Evolutionary conservation across 1,139 yeast species (phyloP), one percentile per base, ranked within the genome.

Genomic region (Scheffersomyces illinoinensis): DNA sequence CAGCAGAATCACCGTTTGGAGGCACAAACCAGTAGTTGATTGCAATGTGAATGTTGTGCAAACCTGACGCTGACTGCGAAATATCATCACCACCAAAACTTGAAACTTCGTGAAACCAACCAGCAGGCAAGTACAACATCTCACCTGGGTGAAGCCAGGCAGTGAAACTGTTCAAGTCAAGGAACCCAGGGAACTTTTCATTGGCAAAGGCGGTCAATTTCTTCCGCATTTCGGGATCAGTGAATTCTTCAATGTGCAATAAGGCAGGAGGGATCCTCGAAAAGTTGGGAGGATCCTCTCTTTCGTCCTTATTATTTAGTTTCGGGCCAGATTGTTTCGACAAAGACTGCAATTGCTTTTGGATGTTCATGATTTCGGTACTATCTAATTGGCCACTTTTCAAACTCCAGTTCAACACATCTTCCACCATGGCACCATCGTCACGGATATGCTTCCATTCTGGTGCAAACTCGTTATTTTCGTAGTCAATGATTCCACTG

Each of bases 81-180:
- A 6, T 61, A 18, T 59, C 54, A 6, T 56, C 65, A 5, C 58
- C 66, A 0, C 89, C 87, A 69, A 78, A 87, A n/a, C 91, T 87
- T 33, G 90, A 83, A 1, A 89, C 95, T 69, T 89, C 95, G 69
- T 89, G 95, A 68, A 89, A 89, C 93, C 93, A 89, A 1, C 93
- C 92, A 0, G 90, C 83, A 0, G 95, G 95, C 24, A 89, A 70
- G 65, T 85, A 89, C 47, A 89, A 71, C 88, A 87, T 85, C 54
- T 88, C 87, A 0, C 92, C 92, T 0, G 88, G 86, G 19, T 79
- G 69, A 39, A 89, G 65, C 72, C 83, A 77, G 3, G 86, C 85
- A 12, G 78, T 74, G 50, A 78, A 66, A 58, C 79, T 75, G 26
- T 76, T 74, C 2, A 85, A 74, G 1, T 73, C 62, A 52, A 78